Conservation (phyloP, 1,284 basidiomycete species). For the Ustilago xerochloae region DNA sequence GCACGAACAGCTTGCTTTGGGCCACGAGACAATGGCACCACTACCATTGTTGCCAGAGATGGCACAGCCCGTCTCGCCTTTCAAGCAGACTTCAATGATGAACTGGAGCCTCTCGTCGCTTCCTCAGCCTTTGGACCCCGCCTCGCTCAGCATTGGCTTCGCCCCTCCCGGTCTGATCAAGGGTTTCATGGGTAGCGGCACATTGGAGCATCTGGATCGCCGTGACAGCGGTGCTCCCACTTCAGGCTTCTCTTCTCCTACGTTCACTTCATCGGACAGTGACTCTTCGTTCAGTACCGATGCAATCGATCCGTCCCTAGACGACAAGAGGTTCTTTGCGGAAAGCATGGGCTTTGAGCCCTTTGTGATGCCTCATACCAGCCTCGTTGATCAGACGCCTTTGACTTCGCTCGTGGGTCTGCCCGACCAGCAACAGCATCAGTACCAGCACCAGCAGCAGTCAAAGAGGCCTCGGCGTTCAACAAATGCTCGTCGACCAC, state of each 20-base stretch:
- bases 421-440: conserved; percentile 11
- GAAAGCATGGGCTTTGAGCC: conserved; percentile 44
- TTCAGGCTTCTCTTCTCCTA: conserved; percentile 33
- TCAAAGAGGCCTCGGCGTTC: conserved; percentile 9
- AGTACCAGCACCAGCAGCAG: not conserved
- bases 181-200: conserved; percentile 18
- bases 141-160: conserved; percentile 17
- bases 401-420: conserved; percentile 32
- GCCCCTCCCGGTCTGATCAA: conserved; percentile 2
- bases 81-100: conserved; percentile 47
- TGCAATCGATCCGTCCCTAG: conserved; percentile 17
- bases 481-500: not conserved
- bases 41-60: conserved; percentile 19
- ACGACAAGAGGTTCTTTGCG: conserved; percentile 26
- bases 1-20: conserved; percentile 7
- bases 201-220: conserved; percentile 20
- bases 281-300: conserved; percentile 40
- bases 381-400: conserved; percentile 30
- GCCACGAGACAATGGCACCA: conserved; percentile 9
- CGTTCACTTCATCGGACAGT: conserved; percentile 37
- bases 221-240: conserved; percentile 10
- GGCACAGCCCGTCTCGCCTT: conserved; percentile 34
- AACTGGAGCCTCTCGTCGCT: conserved; percentile 31
- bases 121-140: conserved; percentile 21
- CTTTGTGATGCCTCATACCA: conserved; percentile 19